Percentiles rank a stretch among this genome's conserved stretches.
These are phyloP conservation scores for Neurospora sp. DNA, from an alignment of 495 filamentous ascomycete genomes.

Conservation along the genomic window DNA sequence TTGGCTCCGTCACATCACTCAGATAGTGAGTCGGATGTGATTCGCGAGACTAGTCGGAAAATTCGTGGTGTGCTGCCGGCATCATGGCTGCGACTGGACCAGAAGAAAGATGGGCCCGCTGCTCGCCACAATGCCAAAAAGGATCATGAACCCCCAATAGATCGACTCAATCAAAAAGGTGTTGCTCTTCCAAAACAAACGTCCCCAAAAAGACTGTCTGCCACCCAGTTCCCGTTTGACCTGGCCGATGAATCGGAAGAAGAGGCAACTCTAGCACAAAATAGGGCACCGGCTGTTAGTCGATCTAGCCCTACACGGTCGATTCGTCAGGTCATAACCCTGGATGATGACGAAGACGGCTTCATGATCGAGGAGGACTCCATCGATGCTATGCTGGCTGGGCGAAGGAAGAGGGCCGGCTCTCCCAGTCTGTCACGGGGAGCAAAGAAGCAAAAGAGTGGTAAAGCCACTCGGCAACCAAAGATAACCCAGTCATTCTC, in stretches of 20 bases:
- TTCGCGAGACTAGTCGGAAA: conserved; percentile 35
- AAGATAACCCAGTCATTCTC: conserved; percentile 35
- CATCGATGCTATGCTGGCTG: conserved; percentile 45
- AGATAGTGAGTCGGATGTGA: conserved; percentile 34
- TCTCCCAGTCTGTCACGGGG: conserved; percentile 7
- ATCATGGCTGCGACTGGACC: conserved; percentile 76
- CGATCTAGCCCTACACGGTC: not conserved
- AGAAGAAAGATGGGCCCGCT: conserved; percentile 22
- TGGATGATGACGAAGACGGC: conserved; percentile 24
- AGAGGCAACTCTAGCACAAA: conserved; percentile 3
- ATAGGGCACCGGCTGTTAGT: not conserved
- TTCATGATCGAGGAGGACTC: conserved; percentile 42
- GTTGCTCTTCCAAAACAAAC: conserved; percentile 37
- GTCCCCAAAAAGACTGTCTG: conserved; percentile 11
- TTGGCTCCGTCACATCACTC: conserved; percentile 9
- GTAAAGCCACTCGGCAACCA: conserved; percentile 27
- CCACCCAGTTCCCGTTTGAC: conserved; percentile 31
- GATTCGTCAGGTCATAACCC: conserved; percentile 4
- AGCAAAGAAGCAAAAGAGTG: conserved; percentile 20
- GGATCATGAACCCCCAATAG: conserved; percentile 25
- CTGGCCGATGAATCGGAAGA: conserved; percentile 37
- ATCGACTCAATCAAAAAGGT: conserved; percentile 39
- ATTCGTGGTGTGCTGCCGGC: conserved; percentile 85
- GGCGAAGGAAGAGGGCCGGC: conserved; percentile 22
- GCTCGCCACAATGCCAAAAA: conserved; percentile 24